Base-by-base conservation (phyloP, 768 basidiomycete species). In the Boletus sensibilis region DNA sequence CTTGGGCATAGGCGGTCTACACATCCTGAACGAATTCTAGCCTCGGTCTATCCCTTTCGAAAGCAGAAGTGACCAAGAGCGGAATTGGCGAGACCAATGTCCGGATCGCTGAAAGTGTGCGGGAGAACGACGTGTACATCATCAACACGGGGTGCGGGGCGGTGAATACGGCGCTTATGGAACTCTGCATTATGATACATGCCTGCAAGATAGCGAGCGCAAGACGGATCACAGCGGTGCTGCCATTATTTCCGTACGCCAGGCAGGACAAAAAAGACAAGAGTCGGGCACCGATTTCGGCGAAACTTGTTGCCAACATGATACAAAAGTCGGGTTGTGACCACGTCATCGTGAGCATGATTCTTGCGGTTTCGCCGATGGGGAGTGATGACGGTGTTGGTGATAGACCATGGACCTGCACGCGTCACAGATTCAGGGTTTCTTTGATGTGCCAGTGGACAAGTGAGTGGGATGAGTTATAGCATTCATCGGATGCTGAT, bases 181-280 rank as follows among this genome's bases (percentile, higher is more conserved):
- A 98, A 73, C 83, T 94, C 44, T 93, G 95, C 71, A 98, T 98
- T 68, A 96, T 99, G 93, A 94, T 98, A 67, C 95, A 98, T 70
- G 95, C 97, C 11, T 97, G 96, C 85, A 96, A 95, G 77, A 98
- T 98, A 66, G 96, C 97, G n/a, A 96, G 93, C 62, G 95, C 97
- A 45, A 92, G 90, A 74, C 81, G 97, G 58, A 98, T 99, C 69
- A 99, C 97, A 7, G 97, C 96, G n/a, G 94, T 99, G 60, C 84
- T 98, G 55, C 97, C 97, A 40, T 83, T 97, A 35, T 99, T 94
- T 75, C 96, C 97, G 1, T 99, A 99, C 73, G 86, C 97, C 10
- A 80, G 97, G 55, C 97, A 98, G 74, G 97, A 99, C 79, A 98
- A 98, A 74, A 99, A 98, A 75, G 96, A 99, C 82, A 98, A 98